Evolutionary conservation across 129 eudicot species (phyloP), one percentile per base, ranked within the genome.

Genomic region (Escallonia rubra): DNA sequence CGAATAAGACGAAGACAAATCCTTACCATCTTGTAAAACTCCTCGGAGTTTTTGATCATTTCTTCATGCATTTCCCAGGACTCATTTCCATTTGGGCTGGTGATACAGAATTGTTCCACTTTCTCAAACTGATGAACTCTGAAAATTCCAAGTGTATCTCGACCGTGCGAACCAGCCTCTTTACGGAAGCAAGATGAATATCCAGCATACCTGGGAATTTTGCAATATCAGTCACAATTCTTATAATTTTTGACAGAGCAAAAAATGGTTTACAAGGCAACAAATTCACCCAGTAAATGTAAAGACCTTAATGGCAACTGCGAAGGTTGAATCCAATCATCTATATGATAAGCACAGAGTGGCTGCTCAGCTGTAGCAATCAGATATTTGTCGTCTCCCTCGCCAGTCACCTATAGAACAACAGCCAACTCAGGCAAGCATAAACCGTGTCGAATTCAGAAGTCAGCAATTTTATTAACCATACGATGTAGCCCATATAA

Each of bases 41-140:
- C 98, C 34, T 23, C 34, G 0, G 98, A 86, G 77, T 93, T 93
- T 57, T 82, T 86, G 0, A 93, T 79, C 98, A 93, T 93, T 77
- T 89, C 96, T 61, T 93, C 98, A 15, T 69, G 84, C 95, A 86
- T 84, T n/a, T 93, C 91, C 98, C 96, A 93, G 5, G 98, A 93
- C 4, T 84, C 88, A 65, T 82, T 82, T 12, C 68, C 95, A 57
- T 76, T 86, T 47, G 98, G 98, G 67, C 87, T 84, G 46, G 98
- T 93, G 8, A 93, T 42, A 73, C 95, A 89, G 61, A 89, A 93
- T 61, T 92, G 98, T 78, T 92, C 98, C 6, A 92, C 81, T 75
- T 92, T 92, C 74, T 92, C 98, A 72, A 92, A 92, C 67, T 93
- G 96, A 82, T 93, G 98, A 46, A 93, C 98, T 41, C 98, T 86